Conservation (phyloP, 441 rosid genomes). For the Populus hybrid region DNA sequence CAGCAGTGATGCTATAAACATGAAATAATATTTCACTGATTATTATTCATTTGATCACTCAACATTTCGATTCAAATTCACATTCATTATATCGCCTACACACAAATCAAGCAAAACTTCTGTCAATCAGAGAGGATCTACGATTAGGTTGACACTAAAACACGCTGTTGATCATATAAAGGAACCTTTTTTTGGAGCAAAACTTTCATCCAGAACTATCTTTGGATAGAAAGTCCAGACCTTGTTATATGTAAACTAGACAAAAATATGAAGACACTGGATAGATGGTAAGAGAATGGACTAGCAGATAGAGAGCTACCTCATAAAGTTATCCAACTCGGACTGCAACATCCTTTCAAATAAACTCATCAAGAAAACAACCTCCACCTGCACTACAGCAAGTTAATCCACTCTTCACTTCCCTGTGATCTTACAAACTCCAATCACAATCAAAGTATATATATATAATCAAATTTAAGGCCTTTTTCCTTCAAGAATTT, state of each 20-base stretch:
- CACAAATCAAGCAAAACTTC: not conserved
- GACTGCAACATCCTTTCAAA: conserved; percentile 29
- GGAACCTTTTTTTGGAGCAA: not conserved
- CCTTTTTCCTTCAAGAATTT: too few relatives aligned
- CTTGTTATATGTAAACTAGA: too few relatives aligned
- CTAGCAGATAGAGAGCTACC: conserved; percentile 4
- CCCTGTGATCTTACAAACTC: not conserved
- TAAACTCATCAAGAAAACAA: conserved; percentile 37
- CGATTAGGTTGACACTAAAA: not conserved
- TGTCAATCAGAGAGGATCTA: not conserved
- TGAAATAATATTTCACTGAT: not conserved
- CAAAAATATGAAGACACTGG: not conserved
- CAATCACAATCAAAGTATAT: not conserved
- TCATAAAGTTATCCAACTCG: conserved; percentile 25
- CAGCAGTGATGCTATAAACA: not conserved
- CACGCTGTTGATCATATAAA: not conserved
- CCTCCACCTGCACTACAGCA: conserved; percentile 31
- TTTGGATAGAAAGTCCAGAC: not conserved
- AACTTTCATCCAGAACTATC: not conserved
- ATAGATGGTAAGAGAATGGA: not conserved
- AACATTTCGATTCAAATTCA: not conserved
- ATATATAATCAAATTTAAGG: too few relatives aligned
- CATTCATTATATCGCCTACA: not conserved
- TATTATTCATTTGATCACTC: not conserved
- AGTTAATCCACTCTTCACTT: not conserved